phyloP scores from a whole-genome alignment of 352 stramenopile genomes.

The Hyaloperonospora brassicae region DNA sequence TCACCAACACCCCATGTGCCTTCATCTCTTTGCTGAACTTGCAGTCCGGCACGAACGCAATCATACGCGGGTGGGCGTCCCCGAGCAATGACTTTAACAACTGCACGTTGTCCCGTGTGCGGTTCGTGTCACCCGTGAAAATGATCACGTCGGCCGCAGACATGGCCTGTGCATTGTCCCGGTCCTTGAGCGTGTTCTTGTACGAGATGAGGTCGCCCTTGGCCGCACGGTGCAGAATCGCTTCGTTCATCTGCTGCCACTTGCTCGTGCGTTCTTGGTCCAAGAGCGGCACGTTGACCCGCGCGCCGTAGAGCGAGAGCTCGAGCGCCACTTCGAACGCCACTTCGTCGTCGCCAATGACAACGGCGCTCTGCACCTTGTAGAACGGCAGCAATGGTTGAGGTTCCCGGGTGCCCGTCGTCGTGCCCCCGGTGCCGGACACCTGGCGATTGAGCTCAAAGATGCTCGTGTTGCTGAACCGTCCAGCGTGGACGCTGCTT shows the following conservation, averaged over 20 bases:
- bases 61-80: constrained; percentile 41
- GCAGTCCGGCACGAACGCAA: constrained; percentile 41
- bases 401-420: constrained; percentile 30
- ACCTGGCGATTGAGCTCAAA: too few species aligned
- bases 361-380: constrained; percentile 42
- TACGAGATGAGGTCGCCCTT: constrained; percentile 60
- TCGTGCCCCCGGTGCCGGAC: too few species aligned
- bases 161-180: constrained; percentile 29
- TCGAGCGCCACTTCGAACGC: constrained; percentile 59
- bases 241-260: constrained; percentile 57
- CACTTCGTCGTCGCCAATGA: constrained; percentile 55
- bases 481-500: too few species aligned
- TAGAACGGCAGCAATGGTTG: constrained; percentile 40
- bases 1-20: constrained; percentile 43
- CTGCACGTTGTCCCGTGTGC: constrained; percentile 44
- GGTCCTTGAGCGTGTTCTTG: constrained; percentile 54
- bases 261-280: constrained; percentile 52
- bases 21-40: constrained; percentile 33
- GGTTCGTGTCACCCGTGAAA: constrained; percentile 49
- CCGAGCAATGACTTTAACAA: constrained; percentile 37
- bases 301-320: constrained; percentile 52
- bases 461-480: too few species aligned
- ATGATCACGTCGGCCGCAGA: constrained; percentile 46
- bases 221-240: constrained; percentile 36
- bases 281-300: constrained; percentile 52